Evolutionary conservation across 805 yeast species (phyloP).

Genomic region (Metschnikowia dekortorum): DNA sequence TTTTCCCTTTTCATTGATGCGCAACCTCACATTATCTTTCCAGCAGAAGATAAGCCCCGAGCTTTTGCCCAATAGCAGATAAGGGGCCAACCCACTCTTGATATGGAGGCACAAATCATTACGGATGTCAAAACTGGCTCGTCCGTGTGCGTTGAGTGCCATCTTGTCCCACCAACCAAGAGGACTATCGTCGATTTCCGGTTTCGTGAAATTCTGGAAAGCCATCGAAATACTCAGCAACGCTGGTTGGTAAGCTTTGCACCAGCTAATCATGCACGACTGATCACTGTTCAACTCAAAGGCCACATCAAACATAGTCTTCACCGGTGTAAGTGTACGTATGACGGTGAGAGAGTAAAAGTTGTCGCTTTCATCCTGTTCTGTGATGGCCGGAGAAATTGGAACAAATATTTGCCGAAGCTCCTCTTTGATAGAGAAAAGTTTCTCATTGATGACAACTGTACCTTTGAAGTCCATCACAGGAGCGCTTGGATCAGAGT

Average conservation of each 20-base stretch:
- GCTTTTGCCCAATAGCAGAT: conserved; percentile 50
- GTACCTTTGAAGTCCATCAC: conserved; percentile 38
- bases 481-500: conserved; percentile 20
- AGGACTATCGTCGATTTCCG: conserved; percentile 42
- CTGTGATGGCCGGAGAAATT: conserved; percentile 46
- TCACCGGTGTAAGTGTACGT: conserved; percentile 61
- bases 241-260: conserved; percentile 59
- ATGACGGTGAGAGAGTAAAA: conserved; percentile 56
- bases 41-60: conserved; percentile 66
- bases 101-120: conserved; percentile 59
- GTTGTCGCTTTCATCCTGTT: conserved; percentile 30
- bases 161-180: conserved; percentile 52
- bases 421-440: conserved; percentile 40
- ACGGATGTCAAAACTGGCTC: conserved; percentile 42
- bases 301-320: conserved; percentile 47
- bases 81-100: conserved; percentile 58
- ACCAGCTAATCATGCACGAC: conserved; percentile 58
- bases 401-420: conserved; percentile 51
- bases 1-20: conserved; percentile 47
- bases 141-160: conserved; percentile 52
- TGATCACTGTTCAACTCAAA: conserved; percentile 42
- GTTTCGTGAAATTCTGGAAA: conserved; percentile 43
- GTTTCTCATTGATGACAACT: conserved; percentile 54
- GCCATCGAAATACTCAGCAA: conserved; percentile 45
- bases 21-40: conserved; percentile 49